These are phyloP conservation scores for Excoecaria cochinchinensis DNA, from an alignment of 345 rosid genomes.

Conservation along the genomic window DNA sequence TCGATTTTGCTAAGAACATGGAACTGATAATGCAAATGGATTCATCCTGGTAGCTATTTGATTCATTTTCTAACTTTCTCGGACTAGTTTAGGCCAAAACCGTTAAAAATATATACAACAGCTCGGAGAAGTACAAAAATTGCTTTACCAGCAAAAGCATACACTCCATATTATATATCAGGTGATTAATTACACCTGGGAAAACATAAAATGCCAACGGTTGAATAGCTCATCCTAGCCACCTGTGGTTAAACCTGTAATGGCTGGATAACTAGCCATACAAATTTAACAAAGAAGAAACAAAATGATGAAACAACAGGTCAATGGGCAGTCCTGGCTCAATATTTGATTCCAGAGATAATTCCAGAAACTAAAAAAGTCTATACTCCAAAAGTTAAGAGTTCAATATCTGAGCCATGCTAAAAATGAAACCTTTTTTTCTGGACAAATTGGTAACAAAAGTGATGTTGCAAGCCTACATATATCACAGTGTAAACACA, in stretches of 20 bases:
- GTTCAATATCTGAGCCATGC: conserved; percentile 4
- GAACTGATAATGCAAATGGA: no score
- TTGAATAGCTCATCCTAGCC: no score
- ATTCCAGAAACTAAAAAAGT: conserved; percentile 1
- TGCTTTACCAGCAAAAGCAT: no score
- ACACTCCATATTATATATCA: no score
- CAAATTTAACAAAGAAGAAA: no score
- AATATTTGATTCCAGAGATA: neutral
- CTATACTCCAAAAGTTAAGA: neutral
- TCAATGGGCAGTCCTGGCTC: neutral
- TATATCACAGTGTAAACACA: conserved; percentile 25
- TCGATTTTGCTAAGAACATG: no score
- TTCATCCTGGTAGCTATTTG: no score
- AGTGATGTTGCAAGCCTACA: conserved; percentile 18
- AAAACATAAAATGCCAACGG: no score
- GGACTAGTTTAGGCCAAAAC: neutral
- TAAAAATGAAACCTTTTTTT: conserved; percentile 1
- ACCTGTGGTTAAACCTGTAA: no score
- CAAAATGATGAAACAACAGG: neutral
- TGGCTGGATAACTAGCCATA: no score
- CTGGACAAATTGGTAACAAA: conserved; percentile 3
- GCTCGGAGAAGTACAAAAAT: neutral
- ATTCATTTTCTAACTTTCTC: neutral
- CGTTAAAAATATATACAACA: neutral
- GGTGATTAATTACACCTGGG: no score